A percentile compares a stretch with the other conserved stretches of the same genome.
phyloP scores from a whole-genome alignment of 345 rosid species.

The Camelina hispida region DNA sequence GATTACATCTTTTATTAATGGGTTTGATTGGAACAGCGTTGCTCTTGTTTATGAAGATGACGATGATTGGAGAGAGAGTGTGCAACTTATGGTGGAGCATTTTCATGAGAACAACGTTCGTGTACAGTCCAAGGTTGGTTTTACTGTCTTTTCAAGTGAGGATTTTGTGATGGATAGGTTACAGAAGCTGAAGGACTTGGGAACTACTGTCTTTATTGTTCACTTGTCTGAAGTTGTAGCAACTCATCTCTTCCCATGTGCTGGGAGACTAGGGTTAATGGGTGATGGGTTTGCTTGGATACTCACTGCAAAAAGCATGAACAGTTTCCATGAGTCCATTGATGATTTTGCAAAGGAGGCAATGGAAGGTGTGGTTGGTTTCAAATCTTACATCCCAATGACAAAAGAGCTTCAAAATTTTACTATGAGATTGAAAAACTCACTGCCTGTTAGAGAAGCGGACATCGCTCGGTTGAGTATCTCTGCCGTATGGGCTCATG shows the following conservation, averaged over 20 bases:
- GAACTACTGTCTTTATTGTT: constrained; percentile 33
- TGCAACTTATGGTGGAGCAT: constrained; percentile 19
- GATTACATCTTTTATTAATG: constrained; percentile 28
- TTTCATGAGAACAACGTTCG: constrained; percentile 22
- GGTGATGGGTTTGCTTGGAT: constrained; percentile 53
- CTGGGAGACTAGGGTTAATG: constrained; percentile 41
- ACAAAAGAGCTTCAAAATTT: constrained; percentile 47
- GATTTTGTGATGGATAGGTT: constrained; percentile 20
- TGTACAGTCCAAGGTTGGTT: constrained; percentile 18
- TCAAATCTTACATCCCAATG: constrained; percentile 43
- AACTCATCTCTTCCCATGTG: constrained; percentile 37
- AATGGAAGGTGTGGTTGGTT: constrained; percentile 54
- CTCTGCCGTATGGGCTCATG: constrained; percentile 46
- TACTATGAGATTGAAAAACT: constrained; percentile 41
- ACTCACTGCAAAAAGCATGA: constrained; percentile 33
- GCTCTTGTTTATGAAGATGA: constrained; percentile 41
- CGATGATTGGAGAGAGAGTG: constrained; percentile 38
- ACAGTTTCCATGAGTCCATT: not conserved
- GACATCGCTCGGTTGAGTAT: constrained; percentile 22
- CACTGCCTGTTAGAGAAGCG: not conserved
- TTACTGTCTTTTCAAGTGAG: constrained; percentile 29
- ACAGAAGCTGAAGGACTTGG: constrained; percentile 19
- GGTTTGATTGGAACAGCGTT: constrained; percentile 43
- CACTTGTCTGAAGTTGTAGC: constrained; percentile 38
- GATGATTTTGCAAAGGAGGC: constrained; percentile 20